phyloP scores from a whole-genome alignment of 345 rosid genomes.

The Melastoma malabathricum region DNA sequence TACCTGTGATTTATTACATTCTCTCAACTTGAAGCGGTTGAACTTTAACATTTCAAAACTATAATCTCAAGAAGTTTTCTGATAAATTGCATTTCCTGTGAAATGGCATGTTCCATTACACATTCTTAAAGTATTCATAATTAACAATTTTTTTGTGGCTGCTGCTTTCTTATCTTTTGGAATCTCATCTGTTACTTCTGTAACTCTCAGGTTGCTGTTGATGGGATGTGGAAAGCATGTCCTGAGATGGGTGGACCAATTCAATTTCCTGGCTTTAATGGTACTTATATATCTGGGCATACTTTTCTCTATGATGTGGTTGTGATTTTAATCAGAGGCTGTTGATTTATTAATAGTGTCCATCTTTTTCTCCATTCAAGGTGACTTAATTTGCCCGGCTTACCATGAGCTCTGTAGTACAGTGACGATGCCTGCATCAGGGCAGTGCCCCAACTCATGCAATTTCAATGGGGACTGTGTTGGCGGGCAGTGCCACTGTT shows the following conservation, averaged over 20 bases:
- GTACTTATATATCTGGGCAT: conserved; percentile 16
- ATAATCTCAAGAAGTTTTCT: no score
- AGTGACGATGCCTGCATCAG: conserved; percentile 35
- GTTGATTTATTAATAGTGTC: conserved; percentile 1
- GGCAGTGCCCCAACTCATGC: conserved; percentile 75
- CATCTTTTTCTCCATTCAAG: conserved; percentile 28
- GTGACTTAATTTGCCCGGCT: conserved; percentile 84
- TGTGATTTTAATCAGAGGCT: background rate
- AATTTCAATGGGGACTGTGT: conserved; percentile 86
- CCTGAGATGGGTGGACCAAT: conserved; percentile 80
- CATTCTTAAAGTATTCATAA: background rate
- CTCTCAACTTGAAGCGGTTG: no score
- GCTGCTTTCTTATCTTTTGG: conserved; percentile 2
- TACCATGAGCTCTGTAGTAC: conserved; percentile 79
- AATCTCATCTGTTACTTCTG: conserved; percentile 1
- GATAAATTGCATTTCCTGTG: no score
- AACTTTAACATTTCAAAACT: no score
- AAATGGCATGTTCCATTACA: no score
- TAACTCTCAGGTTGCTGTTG: conserved; percentile 76
- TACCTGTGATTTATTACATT: no score
- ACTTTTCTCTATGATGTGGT: background rate
- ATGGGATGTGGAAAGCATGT: conserved; percentile 87
- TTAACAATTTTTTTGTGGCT: background rate
- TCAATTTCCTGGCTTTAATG: conserved; percentile 85
- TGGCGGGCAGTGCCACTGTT: conserved; percentile 76